A percentile compares a stretch with the other conserved stretches of the same genome.
phyloP scores from a whole-genome alignment of 2,329 filamentous ascomycete genomes.

The Dothistroma septosporum region DNA sequence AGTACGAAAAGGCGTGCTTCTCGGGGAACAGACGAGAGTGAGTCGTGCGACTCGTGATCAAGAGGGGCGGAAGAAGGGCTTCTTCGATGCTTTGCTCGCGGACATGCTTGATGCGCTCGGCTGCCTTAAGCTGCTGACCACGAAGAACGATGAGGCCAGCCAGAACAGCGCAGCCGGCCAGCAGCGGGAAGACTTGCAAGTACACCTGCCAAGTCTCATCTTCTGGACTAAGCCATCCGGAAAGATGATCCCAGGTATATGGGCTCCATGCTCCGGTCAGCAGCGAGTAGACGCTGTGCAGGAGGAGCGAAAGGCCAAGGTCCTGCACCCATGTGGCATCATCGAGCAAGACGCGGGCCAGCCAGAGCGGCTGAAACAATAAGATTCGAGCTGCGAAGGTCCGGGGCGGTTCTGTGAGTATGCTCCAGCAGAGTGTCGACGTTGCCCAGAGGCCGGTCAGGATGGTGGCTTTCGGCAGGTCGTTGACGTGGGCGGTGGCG shows the following conservation, averaged over 20 bases:
- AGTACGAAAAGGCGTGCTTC: constrained; percentile 65
- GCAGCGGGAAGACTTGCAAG: constrained; percentile 26
- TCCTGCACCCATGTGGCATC: constrained; percentile 29
- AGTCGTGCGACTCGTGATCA: constrained; percentile 63
- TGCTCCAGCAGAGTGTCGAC: constrained; percentile 30
- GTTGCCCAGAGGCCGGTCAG: constrained; percentile 27
- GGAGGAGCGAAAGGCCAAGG: constrained; percentile 22
- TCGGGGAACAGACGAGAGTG: constrained; percentile 65
- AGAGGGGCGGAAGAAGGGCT: constrained; percentile 42
- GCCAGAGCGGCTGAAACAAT: constrained; percentile 32
- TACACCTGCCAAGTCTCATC: constrained; percentile 25
- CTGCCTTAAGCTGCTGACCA: constrained; percentile 22
- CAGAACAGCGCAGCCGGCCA: constrained; percentile 28
- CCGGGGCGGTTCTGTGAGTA: constrained; percentile 30
- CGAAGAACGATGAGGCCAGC: constrained; percentile 31
- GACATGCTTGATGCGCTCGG: constrained; percentile 11
- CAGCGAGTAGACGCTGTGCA: constrained; percentile 26
- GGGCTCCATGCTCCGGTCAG: constrained; percentile 26
- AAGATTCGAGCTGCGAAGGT: constrained; percentile 31
- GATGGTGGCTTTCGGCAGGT: constrained; percentile 11
- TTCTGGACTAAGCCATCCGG: constrained; percentile 10
- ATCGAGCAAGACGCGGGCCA: constrained; percentile 20
- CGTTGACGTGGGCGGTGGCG: background rate
- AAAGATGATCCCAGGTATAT: constrained; percentile 8
- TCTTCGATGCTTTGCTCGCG: constrained; percentile 29